phyloP scores from a whole-genome alignment of 345 rosid species.

The Crucihimalaya himalaica region DNA sequence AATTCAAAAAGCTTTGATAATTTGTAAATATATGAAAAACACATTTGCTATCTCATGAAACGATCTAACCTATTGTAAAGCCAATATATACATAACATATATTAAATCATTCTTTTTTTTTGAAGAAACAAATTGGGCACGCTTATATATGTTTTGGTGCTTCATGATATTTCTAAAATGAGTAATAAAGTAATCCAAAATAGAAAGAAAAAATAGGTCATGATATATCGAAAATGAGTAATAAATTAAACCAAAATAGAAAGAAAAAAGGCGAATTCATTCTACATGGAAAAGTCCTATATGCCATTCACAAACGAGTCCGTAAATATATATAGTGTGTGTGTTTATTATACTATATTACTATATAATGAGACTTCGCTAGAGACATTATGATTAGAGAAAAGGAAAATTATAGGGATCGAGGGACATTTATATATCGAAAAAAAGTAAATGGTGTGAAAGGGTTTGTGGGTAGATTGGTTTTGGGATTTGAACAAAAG shows the following conservation, averaged over 20 bases:
- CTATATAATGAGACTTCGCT: not conserved
- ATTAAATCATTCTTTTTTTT: not conserved
- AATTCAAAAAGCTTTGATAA: not conserved
- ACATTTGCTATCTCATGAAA: not conserved
- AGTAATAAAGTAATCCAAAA: not conserved
- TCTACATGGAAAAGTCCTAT: not conserved
- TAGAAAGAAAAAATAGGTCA: not conserved
- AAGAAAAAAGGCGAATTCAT: not conserved
- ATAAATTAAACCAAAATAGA: not conserved
- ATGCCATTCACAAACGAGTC: not conserved
- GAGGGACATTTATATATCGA: conserved; percentile 18
- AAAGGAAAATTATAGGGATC: conserved; percentile 30
- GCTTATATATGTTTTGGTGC: not conserved
- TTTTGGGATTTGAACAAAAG: conserved; percentile 33
- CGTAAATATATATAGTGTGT: no score
- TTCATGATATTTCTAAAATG: not conserved
- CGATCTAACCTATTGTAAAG: not conserved
- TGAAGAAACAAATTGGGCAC: not conserved
- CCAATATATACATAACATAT: not conserved
- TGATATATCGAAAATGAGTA: not conserved
- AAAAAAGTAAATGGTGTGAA: conserved; percentile 31
- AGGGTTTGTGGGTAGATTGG: conserved; percentile 16
- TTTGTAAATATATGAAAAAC: not conserved
- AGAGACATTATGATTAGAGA: conserved; percentile 38
- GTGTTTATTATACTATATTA: no score